phyloP scores from a whole-genome alignment of 2,329 filamentous ascomycete genomes.

The Colletotrichum sojae region DNA sequence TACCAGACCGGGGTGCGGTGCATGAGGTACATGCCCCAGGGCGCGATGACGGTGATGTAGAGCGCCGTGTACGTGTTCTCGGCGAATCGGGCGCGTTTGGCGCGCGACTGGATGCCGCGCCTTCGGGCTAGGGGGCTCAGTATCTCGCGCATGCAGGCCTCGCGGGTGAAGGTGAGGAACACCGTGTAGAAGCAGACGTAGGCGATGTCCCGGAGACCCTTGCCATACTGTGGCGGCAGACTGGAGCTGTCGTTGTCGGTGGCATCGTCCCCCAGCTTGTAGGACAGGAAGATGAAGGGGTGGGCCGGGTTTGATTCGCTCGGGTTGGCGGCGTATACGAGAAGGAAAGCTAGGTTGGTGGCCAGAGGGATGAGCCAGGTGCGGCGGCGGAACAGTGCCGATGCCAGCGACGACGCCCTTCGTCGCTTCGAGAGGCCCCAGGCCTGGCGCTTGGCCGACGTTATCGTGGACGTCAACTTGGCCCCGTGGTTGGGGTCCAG shows the following conservation, averaged over 20 bases:
- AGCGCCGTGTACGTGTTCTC: constrained; percentile 95
- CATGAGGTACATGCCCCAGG: constrained; percentile 92
- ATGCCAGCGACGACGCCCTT: too few species aligned
- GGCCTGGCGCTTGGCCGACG: too few species aligned
- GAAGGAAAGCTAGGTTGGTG: too few species aligned
- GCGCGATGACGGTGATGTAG: constrained; percentile 88
- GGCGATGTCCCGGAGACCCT: constrained; percentile 87
- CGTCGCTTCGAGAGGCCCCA: too few species aligned
- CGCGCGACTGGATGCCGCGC: constrained; percentile 77
- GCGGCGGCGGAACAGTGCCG: too few species aligned
- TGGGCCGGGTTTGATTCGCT: constrained; percentile 83
- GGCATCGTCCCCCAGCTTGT: constrained; percentile 73
- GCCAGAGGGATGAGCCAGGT: too few species aligned
- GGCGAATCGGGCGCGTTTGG: constrained; percentile 93
- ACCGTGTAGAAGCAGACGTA: constrained; percentile 92
- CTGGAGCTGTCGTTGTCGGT: constrained; percentile 48
- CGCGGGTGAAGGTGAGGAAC: constrained; percentile 91
- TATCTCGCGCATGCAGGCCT: constrained; percentile 95
- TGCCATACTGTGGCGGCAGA: constrained; percentile 81
- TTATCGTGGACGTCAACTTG: too few species aligned
- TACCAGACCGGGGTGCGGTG: constrained; percentile 93
- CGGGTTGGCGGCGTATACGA: constrained; percentile 80
- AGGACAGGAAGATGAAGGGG: constrained; percentile 91
- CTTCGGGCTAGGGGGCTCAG: constrained; percentile 81
- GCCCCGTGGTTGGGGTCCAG: too few species aligned